These are phyloP conservation scores for Lolium rigidum DNA, from an alignment of 176 grass and related monocot species.

Conservation along the genomic window DNA sequence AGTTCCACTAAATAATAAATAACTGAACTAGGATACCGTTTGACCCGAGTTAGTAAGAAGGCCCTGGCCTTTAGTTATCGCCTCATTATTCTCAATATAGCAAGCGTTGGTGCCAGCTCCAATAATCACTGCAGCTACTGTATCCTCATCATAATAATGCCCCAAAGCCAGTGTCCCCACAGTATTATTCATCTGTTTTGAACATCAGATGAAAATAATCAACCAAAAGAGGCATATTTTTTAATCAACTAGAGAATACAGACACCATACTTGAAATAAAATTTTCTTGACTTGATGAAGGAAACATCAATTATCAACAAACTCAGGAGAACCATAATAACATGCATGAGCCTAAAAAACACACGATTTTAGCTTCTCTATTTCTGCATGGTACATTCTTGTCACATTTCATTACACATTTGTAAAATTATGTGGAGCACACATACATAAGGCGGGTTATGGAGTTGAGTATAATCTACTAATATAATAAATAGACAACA, in stretches of 20 bases:
- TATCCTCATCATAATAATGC: constrained; percentile 89
- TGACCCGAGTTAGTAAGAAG: constrained; percentile 62
- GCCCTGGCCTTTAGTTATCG: constrained; percentile 68
- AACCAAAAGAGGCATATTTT: neutral
- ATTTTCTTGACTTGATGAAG: neutral
- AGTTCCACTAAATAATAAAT: constrained; percentile 23
- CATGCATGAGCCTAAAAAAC: neutral
- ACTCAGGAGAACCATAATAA: neutral
- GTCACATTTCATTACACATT: neutral
- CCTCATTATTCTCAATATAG: constrained; percentile 77
- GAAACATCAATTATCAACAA: neutral
- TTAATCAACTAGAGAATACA: neutral
- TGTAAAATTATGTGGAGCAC: neutral
- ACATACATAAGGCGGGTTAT: neutral
- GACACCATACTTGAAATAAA: neutral
- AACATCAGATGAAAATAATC: constrained; percentile 18
- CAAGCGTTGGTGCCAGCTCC: constrained; percentile 92
- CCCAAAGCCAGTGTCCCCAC: constrained; percentile 85
- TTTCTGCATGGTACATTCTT: neutral
- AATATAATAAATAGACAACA: neutral
- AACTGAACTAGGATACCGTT: constrained; percentile 62
- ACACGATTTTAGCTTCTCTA: neutral
- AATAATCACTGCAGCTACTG: constrained; percentile 85
- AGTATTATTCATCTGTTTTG: constrained; percentile 87
- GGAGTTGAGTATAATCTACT: neutral